A percentile compares a stretch with the other conserved stretches of the same genome.
phyloP scores from a whole-genome alignment of 2,329 filamentous ascomycete species.

The Monilinia vaccinii-corymbosi region DNA sequence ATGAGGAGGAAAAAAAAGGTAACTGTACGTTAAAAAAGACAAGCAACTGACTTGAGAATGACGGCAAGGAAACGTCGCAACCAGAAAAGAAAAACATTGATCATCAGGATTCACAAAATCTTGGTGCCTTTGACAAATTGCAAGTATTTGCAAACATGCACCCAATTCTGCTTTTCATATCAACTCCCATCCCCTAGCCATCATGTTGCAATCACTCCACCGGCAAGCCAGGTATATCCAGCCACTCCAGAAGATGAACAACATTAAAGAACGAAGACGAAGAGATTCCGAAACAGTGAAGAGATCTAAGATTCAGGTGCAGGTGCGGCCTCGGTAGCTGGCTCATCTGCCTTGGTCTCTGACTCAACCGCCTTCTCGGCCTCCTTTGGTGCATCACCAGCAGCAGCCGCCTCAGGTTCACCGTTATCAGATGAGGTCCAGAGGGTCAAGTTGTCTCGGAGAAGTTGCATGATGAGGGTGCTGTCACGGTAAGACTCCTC shows the following conservation, averaged over 20 bases:
- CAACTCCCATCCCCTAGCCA: slow-evolving; percentile 30
- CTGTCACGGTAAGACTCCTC: slow-evolving; percentile 99
- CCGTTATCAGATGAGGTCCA: slow-evolving; percentile 91
- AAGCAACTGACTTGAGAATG: slow-evolving; percentile 6
- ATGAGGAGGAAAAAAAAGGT: slow-evolving; percentile 18
- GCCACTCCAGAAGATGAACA: slow-evolving; percentile 28
- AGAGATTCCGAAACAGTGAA: slow-evolving; percentile 28
- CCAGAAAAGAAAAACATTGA: slow-evolving; percentile 31
- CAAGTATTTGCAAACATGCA: slow-evolving; percentile 25
- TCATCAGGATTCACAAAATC: slow-evolving; percentile 31
- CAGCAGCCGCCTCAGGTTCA: slow-evolving; percentile 57
- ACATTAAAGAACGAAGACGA: slow-evolving; percentile 33
- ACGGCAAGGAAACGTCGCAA: slow-evolving; percentile 22
- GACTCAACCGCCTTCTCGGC: slow-evolving; percentile 41
- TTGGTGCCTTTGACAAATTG: slow-evolving; percentile 29
- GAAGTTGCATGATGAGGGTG: slow-evolving; percentile 98
- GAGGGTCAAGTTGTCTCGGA: slow-evolving; percentile 95
- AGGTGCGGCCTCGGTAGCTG: slow-evolving; percentile 29
- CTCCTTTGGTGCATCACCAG: slow-evolving; percentile 55
- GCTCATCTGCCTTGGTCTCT: slow-evolving; percentile 35
- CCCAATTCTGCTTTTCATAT: slow-evolving; percentile 31
- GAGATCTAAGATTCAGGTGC: slow-evolving; percentile 46
- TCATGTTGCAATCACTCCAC: slow-evolving; percentile 27
- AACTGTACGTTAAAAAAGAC: slow-evolving; percentile 14
- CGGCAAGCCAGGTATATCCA: slow-evolving; percentile 27